Conservation (phyloP, 352 stramenopile genomes). For the Phytophthora hybrid region DNA sequence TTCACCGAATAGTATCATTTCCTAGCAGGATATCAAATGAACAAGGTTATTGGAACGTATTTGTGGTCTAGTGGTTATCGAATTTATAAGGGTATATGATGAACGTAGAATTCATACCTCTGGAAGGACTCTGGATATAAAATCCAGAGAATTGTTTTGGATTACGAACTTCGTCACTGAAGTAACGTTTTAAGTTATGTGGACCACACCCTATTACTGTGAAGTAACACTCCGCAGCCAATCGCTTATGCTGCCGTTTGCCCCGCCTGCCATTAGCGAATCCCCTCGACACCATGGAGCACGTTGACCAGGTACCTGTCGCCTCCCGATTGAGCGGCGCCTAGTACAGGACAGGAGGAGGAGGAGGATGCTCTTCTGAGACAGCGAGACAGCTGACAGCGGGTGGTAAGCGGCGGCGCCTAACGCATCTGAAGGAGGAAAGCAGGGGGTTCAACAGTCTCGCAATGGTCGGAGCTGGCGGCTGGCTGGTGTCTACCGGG, state of each 20-base stretch:
- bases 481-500: conserved; percentile 12
- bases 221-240: conserved; percentile 35
- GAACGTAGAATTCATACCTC: no score
- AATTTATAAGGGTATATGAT: no score
- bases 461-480: conserved; percentile 22
- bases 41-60: no score
- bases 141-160: no score
- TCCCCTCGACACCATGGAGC: conserved; percentile 76
- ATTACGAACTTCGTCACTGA: not conserved
- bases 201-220: not conserved
- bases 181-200: not conserved
- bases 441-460: conserved; percentile 31
- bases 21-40: no score
- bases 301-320: conserved; percentile 82
- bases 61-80: no score
- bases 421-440: not conserved
- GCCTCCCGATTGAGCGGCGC: not conserved
- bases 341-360: not conserved
- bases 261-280: conserved; percentile 34
- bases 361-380: not conserved
- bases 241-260: not conserved
- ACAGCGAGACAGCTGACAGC: not conserved
- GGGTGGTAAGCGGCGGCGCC: conserved; percentile 2
- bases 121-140: no score
- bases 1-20: no score